Evolutionary conservation across 805 yeast genomes (phyloP).

Genomic region (Allodekkera sacchari): DNA sequence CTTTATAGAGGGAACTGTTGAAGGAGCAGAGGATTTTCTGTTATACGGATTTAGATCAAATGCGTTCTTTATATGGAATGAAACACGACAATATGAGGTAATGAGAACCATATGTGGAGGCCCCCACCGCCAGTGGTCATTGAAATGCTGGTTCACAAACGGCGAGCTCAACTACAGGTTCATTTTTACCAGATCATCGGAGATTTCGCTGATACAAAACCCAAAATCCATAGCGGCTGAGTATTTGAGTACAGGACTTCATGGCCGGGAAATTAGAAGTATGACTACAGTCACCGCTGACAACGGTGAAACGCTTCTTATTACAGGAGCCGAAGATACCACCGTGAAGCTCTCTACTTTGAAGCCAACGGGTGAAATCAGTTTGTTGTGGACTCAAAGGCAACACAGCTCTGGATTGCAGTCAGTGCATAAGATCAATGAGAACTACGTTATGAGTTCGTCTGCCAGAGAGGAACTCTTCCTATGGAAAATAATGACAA

Average conservation of each 20-base stretch:
- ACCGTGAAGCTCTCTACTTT: conserved; percentile 52
- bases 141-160: conserved; percentile 21
- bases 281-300: conserved; percentile 40
- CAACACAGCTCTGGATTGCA: conserved; percentile 89
- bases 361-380: conserved; percentile 32
- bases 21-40: conserved; percentile 37
- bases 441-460: conserved; percentile 40
- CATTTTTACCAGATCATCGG: conserved; percentile 51
- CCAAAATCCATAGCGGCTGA: conserved; percentile 14
- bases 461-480: conserved; percentile 86
- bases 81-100: conserved; percentile 63
- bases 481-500: conserved; percentile 57
- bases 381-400: conserved; percentile 53
- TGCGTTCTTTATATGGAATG: conserved; percentile 74
- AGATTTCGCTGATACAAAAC: conserved; percentile 31
- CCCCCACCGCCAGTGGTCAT: conserved; percentile 77
- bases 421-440: conserved; percentile 52
- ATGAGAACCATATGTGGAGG: conserved; percentile 80
- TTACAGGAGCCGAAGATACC: conserved; percentile 89
- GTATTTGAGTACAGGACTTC: conserved; percentile 55
- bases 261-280: conserved; percentile 87
- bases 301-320: conserved; percentile 33
- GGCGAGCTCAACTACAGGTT: conserved; percentile 32
- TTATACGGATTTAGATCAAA: conserved; percentile 80
- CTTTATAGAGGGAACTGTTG: conserved; percentile 66